These are phyloP conservation scores for Suillus occidentalis DNA, from an alignment of 768 basidiomycete species.

Conservation along the genomic window DNA sequence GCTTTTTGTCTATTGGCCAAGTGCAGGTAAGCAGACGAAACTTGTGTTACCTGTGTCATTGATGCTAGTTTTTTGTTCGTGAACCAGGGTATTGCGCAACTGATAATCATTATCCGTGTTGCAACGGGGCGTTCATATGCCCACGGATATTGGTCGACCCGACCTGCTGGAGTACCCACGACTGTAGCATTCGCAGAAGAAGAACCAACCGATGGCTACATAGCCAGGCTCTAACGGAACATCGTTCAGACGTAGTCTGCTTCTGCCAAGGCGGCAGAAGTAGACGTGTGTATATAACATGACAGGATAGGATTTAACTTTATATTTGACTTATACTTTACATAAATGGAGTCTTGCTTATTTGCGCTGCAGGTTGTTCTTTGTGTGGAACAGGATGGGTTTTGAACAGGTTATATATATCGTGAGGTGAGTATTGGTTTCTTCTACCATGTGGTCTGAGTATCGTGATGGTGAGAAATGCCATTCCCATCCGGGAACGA, in stretches of 20 bases:
- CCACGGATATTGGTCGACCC: not conserved
- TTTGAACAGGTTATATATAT: too few species aligned
- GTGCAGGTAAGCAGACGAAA: conserved; percentile 18
- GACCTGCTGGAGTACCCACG: not conserved
- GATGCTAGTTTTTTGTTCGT: not conserved
- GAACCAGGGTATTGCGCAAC: conserved; percentile 26
- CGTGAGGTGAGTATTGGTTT: too few species aligned
- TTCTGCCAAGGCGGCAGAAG: not conserved
- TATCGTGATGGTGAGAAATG: too few species aligned
- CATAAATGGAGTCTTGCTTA: not conserved
- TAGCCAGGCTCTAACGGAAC: not conserved
- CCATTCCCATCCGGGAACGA: too few species aligned
- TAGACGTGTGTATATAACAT: not conserved
- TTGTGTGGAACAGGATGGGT: too few species aligned
- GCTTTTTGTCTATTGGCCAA: conserved; percentile 24
- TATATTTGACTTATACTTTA: not conserved
- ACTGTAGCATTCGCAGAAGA: not conserved
- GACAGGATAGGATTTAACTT: not conserved
- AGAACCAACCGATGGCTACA: not conserved
- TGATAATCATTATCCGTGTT: conserved; percentile 34
- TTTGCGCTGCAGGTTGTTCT: too few species aligned
- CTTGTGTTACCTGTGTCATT: too few species aligned
- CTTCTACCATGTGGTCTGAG: too few species aligned
- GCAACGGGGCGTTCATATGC: conserved; percentile 27
- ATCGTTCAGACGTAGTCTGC: not conserved